phyloP scores from a whole-genome alignment of 176 grass and related monocot genomes.

The Oryza longistaminata region DNA sequence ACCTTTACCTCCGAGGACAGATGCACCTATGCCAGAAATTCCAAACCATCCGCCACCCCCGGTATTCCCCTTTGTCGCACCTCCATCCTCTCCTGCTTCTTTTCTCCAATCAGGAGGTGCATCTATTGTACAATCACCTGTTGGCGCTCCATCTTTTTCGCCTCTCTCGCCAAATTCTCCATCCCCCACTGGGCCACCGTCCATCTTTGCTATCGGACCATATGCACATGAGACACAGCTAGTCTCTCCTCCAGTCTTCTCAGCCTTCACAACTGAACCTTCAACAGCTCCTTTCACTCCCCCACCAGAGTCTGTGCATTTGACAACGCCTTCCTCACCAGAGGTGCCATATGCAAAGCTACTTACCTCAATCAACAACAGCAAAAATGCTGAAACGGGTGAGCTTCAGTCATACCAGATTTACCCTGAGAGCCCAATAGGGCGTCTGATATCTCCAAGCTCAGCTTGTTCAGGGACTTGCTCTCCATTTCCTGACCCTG shows the following conservation, averaged over 20 bases:
- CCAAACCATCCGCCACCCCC: slow-evolving; percentile 56
- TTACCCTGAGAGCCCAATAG: slow-evolving; percentile 79
- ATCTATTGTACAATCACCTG: slow-evolving; percentile 73
- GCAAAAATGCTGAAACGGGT: slow-evolving; percentile 52
- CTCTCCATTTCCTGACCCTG: slow-evolving; percentile 65
- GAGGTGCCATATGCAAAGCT: slow-evolving; percentile 97
- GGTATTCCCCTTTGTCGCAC: slow-evolving; percentile 71
- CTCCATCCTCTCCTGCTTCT: slow-evolving; percentile 87
- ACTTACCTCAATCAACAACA: slow-evolving; percentile 66
- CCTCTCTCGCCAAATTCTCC: slow-evolving; percentile 60
- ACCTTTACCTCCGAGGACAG: slow-evolving; percentile 50
- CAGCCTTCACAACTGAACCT: slow-evolving; percentile 91
- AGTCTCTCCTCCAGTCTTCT: slow-evolving; percentile 91
- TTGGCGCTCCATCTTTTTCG: slow-evolving; percentile 56
- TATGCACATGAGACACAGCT: slow-evolving; percentile 96
- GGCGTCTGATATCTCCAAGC: slow-evolving; percentile 72
- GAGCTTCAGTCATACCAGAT: slow-evolving; percentile 62
- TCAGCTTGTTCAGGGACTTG: slow-evolving; percentile 76
- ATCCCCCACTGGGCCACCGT: slow-evolving; percentile 53
- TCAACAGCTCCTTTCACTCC: slow-evolving; percentile 94
- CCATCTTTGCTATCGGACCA: slow-evolving; percentile 87
- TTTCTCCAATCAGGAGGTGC: slow-evolving; percentile 87
- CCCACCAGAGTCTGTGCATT: slow-evolving; percentile 83
- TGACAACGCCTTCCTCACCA: slow-evolving; percentile 93
- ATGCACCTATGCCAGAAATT: slow-evolving; percentile 54